Conservation (phyloP, 768 basidiomycete species). For the Lentinula aciculospora region DNA sequence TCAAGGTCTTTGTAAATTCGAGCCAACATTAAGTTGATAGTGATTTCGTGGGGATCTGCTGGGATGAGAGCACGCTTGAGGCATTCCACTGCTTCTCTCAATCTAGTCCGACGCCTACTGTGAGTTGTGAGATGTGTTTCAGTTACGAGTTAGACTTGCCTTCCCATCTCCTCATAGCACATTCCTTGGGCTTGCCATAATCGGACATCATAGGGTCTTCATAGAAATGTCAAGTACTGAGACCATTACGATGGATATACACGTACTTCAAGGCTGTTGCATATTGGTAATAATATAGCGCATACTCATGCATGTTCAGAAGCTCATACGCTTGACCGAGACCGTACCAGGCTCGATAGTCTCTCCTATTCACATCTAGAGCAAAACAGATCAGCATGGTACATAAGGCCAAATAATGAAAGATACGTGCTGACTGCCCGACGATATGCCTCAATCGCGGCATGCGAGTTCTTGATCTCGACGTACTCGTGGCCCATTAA, state of each 20-base stretch:
- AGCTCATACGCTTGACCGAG: slow-evolving; percentile 97
- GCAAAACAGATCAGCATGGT: slow-evolving; percentile 1
- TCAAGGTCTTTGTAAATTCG: slow-evolving; percentile 62
- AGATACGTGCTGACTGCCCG: slow-evolving; percentile 80
- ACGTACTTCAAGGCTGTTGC: slow-evolving; percentile 84
- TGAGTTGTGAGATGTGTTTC: background rate
- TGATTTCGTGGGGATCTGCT: slow-evolving; percentile 71
- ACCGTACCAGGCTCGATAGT: slow-evolving; percentile 98
- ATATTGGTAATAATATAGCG: slow-evolving; percentile 93
- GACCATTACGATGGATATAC: background rate
- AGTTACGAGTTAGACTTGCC: slow-evolving; percentile 37
- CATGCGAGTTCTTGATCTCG: slow-evolving; percentile 99
- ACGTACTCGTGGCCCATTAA: slow-evolving; percentile 99
- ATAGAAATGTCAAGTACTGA: background rate
- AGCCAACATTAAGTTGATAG: slow-evolving; percentile 70
- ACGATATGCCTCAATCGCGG: slow-evolving; percentile 96
- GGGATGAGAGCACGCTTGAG: slow-evolving; percentile 85
- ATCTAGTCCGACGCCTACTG: slow-evolving; percentile 32
- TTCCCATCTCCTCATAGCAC: slow-evolving; percentile 89
- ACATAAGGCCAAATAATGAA: background rate
- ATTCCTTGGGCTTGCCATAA: slow-evolving; percentile 94
- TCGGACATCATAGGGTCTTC: slow-evolving; percentile 90
- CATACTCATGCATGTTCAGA: slow-evolving; percentile 94
- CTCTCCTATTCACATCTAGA: slow-evolving; percentile 90
- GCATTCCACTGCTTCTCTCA: slow-evolving; percentile 86